A percentile compares a stretch with the other conserved stretches of the same genome.
Evolutionary conservation across 441 rosid species (phyloP).

Genomic region (Euphorbia schlechtendalii): DNA sequence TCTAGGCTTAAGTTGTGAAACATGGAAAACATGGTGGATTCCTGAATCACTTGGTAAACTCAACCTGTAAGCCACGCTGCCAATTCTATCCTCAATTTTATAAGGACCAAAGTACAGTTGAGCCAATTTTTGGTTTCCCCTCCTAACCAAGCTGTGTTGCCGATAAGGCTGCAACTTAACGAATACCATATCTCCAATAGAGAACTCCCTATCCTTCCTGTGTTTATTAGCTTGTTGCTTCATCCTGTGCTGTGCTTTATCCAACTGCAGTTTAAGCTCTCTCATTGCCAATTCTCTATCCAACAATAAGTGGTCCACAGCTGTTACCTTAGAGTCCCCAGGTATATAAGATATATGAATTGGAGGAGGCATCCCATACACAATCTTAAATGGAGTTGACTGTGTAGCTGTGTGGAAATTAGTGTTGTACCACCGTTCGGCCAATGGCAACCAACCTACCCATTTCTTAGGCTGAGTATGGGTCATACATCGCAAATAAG

Average conservation of each 20-base stretch:
- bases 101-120: not conserved
- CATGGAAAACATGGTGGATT: not conserved
- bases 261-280: not conserved
- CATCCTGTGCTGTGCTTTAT: too few relatives aligned
- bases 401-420: not conserved
- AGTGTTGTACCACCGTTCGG: not conserved
- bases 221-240: not conserved
- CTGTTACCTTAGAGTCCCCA: not conserved
- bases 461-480: not conserved
- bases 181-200: not conserved
- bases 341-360: too few relatives aligned
- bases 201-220: not conserved
- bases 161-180: too few relatives aligned
- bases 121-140: not conserved
- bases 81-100: not conserved
- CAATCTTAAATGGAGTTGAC: not conserved
- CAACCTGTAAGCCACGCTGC: not conserved
- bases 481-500: not conserved
- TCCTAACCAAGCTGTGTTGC: not conserved
- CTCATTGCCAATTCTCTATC: not conserved
- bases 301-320: not conserved
- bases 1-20: not conserved
- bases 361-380: conserved; percentile 3
- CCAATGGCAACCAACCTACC: not conserved
- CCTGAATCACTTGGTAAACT: not conserved